Conservation (phyloP, 176 grass and related monocot species). For the Oryza nivara region DNA sequence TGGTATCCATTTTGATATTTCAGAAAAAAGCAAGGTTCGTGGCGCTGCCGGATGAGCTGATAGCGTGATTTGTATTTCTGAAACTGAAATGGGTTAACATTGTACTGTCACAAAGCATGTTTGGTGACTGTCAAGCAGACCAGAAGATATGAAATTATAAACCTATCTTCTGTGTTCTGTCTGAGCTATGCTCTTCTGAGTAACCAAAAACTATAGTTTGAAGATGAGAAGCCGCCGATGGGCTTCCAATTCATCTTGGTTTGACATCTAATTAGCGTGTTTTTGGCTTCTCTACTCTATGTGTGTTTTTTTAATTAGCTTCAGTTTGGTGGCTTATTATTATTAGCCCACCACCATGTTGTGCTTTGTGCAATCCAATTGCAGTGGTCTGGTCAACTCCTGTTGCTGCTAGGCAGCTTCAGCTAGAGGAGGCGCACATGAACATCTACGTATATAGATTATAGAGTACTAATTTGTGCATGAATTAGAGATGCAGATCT, state of each 20-base stretch:
- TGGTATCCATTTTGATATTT: conserved; percentile 25
- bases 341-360: conserved; percentile 35
- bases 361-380: conserved; percentile 9
- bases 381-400: conserved; percentile 37
- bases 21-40: conserved; percentile 63
- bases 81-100: conserved; percentile 32
- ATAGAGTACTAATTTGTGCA: background rate
- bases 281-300: conserved; percentile 9
- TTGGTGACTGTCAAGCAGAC: conserved; percentile 34
- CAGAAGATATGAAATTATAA: conserved; percentile 52
- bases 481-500: conserved; percentile 23
- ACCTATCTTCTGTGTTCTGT: conserved; percentile 51
- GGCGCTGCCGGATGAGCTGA: conserved; percentile 60
- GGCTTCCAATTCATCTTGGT: conserved; percentile 61
- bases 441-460: background rate
- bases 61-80: conserved; percentile 37
- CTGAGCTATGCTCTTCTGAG: conserved; percentile 11
- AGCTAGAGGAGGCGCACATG: conserved; percentile 1
- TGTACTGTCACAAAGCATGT: conserved; percentile 37
- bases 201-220: conserved; percentile 31
- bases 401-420: conserved; percentile 22
- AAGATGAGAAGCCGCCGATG: conserved; percentile 66
- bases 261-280: conserved; percentile 26
- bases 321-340: conserved; percentile 20
- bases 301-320: background rate